Base-by-base conservation (phyloP, 75 land plant species). In the Larix kaempferi region DNA sequence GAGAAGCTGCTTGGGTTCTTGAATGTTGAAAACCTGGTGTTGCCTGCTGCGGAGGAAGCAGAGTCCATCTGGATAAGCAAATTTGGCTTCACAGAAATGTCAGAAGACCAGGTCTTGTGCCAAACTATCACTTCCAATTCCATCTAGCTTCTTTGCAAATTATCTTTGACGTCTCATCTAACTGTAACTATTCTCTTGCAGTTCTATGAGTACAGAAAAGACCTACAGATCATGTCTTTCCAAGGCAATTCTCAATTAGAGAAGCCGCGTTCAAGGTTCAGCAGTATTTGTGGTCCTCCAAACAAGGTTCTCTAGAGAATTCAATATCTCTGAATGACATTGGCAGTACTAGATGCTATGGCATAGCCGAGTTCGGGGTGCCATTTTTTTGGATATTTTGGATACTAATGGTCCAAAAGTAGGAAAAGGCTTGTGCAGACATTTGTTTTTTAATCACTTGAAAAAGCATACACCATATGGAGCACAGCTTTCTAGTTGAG, bases 1-100 rank as follows among this genome's bases (percentile, higher is more conserved):
- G 94, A 91, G 88, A 76, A 78, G 76, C 64, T 93, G 6, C 83
- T 95, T 29, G 74, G 78, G 35, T 83, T 84, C 71, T 66, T 95
- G 73, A 80, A 87, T 64, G 94, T 95, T 59, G 74, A 89, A 72
- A 83, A 76, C 59, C 77, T 95, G 73, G 83, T 90, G 23, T 86
- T 93, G 55, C 96, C 98, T 78, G 98, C 95, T 52, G 91, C 92
- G 35, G 94, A 88, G 78, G 91, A 90, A 41, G 93, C 88, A 35
- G 88, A 84, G 78, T 84, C 88, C 13, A 91, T 93, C 27, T 95
- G 98, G 98, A 87, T 89, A 44, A 88, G 90, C 33, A 95, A 91
- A 78, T 88, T 95, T 78, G 98, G 92, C 61, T 95, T 93, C 79
- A 79, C 56, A 37, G 85, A 84, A 76, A 82, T 91, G 88, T 72